Percentiles rank a stretch among this genome's conserved stretches.
Conservation (phyloP, 306 rosid species). For the Vigna radiata region DNA sequence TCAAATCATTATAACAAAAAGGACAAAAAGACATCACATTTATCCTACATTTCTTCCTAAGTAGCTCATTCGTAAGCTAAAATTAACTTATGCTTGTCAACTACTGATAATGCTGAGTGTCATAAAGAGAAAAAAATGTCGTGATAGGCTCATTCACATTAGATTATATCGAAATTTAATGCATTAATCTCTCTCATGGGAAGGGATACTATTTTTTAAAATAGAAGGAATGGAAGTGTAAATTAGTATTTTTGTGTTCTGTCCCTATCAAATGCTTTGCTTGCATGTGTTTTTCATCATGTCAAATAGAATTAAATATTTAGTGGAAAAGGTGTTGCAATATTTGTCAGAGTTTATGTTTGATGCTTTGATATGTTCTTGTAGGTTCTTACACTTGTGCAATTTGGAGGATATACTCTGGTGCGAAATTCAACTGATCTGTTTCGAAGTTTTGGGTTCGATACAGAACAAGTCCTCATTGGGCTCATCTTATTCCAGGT, state of each 20-base stretch:
- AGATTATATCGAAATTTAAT: neutral
- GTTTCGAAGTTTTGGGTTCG: constrained; percentile 91
- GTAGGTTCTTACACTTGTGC: constrained; percentile 91
- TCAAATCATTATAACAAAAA: too few species aligned
- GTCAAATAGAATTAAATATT: constrained; percentile 21
- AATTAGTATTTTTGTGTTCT: constrained; percentile 3
- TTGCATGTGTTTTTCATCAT: constrained; percentile 27
- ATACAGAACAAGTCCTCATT: constrained; percentile 91
- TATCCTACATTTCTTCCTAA: too few species aligned
- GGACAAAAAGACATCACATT: too few species aligned
- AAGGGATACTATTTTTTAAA: neutral
- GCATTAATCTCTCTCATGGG: neutral
- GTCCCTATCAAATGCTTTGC: constrained; percentile 16
- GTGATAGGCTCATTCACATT: neutral
- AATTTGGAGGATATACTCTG: constrained; percentile 96
- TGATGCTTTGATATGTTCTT: constrained; percentile 17
- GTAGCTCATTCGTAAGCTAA: too few species aligned
- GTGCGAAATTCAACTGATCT: constrained; percentile 91
- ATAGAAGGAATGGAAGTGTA: neutral
- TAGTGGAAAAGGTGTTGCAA: constrained; percentile 12
- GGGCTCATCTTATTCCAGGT: constrained; percentile 97
- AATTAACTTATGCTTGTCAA: too few species aligned
- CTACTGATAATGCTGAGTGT: neutral
- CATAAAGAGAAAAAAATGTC: neutral
- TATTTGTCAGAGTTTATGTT: constrained; percentile 27